These are phyloP conservation scores for Wickerhamiella occidentalis DNA, from an alignment of 805 yeast species.

Conservation along the genomic window DNA sequence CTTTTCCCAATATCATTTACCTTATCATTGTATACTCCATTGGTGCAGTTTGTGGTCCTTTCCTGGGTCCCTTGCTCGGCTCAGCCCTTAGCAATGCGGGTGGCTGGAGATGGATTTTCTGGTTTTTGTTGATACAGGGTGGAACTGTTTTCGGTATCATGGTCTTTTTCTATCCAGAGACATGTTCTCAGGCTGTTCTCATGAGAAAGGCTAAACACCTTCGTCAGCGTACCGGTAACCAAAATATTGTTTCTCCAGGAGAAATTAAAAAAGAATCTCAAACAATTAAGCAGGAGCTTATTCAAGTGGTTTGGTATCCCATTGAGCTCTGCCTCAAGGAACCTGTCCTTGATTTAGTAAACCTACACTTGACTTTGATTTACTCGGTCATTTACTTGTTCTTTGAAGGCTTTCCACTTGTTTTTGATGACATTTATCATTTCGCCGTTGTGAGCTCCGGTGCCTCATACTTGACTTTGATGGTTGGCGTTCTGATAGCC, in stretches of 20 bases:
- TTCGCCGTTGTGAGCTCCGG: constrained; percentile 41
- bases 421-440: constrained; percentile 34
- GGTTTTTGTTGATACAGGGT: constrained; percentile 35
- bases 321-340: constrained; percentile 37
- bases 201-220: constrained; percentile 38
- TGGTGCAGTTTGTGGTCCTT: constrained; percentile 45
- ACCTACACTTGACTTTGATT: constrained; percentile 39
- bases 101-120: constrained; percentile 44
- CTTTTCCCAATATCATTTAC: constrained; percentile 34
- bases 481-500: constrained; percentile 36
- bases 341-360: constrained; percentile 45
- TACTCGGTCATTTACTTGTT: constrained; percentile 45
- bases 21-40: constrained; percentile 42
- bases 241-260: constrained; percentile 14
- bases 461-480: constrained; percentile 35
- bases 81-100: constrained; percentile 37
- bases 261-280: constrained; percentile 12
- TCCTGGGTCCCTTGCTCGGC: constrained; percentile 46
- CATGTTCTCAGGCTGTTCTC: constrained; percentile 35
- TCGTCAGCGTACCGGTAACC: constrained; percentile 32
- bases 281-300: constrained; percentile 7
- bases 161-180: constrained; percentile 37
- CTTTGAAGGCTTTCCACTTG: constrained; percentile 53
- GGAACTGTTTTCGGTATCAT: constrained; percentile 32
- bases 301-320: constrained; percentile 29